phyloP scores from a whole-genome alignment of 805 yeast species.

The Saccharomyces cerevisiae region DNA sequence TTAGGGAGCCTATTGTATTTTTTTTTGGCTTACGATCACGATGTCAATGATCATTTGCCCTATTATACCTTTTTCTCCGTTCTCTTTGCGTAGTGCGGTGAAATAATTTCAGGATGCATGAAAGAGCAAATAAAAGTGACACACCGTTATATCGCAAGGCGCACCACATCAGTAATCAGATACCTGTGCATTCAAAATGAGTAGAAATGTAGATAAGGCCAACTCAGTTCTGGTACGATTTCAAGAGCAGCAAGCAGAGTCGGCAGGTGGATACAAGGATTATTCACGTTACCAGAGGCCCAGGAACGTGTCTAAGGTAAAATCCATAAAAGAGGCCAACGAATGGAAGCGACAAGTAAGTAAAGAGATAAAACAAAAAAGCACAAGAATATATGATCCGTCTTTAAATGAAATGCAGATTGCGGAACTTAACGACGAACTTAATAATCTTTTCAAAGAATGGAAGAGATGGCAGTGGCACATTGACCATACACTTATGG shows the following conservation, averaged over 20 bases:
- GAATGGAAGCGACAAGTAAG: conserved; percentile 57
- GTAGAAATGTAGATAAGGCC: conserved; percentile 69
- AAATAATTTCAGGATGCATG: background rate
- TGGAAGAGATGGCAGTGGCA: conserved; percentile 72
- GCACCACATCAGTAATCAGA: background rate
- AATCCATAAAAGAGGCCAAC: conserved; percentile 55
- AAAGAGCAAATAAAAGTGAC: background rate
- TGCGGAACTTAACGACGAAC: conserved; percentile 64
- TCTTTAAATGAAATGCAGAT: conserved; percentile 51
- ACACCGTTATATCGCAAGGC: background rate
- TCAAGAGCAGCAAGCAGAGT: conserved; percentile 53
- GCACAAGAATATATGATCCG: conserved; percentile 58
- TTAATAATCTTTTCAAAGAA: conserved; percentile 61
- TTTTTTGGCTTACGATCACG: background rate
- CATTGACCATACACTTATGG: conserved; percentile 62
- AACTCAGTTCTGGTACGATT: conserved; percentile 60
- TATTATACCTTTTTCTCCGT: background rate
- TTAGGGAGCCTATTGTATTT: background rate
- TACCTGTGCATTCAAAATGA: conserved; percentile 37
- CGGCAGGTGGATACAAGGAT: conserved; percentile 47
- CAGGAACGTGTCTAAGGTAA: conserved; percentile 44
- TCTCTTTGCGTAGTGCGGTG: background rate
- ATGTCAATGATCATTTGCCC: background rate
- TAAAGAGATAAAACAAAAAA: conserved; percentile 52
- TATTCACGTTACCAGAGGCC: conserved; percentile 55